Percentiles rank a stretch among this genome's conserved stretches.
These are phyloP conservation scores for Fraxinus nigra DNA, from an alignment of 305 asterid genomes.

Conservation along the genomic window DNA sequence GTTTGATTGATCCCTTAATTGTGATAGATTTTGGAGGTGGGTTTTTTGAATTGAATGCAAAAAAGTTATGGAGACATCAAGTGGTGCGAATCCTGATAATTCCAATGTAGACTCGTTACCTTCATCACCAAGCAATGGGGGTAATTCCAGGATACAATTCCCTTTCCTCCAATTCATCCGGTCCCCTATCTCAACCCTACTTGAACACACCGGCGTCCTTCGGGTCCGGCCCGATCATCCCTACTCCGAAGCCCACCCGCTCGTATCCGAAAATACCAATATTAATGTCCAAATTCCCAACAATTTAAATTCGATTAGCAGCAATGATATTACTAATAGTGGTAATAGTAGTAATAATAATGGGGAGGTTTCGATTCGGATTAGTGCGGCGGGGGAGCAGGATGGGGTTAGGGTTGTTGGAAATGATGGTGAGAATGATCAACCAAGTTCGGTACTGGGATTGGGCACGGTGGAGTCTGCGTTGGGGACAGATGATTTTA, in stretches of 20 bases:
- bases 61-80: conserved; percentile 32
- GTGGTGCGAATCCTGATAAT: conserved; percentile 22
- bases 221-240: conserved; percentile 49
- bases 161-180: conserved; percentile 60
- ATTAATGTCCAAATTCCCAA: conserved; percentile 30
- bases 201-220: conserved; percentile 67
- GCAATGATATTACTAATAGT: conserved; percentile 9
- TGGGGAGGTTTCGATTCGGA: conserved; percentile 76
- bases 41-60: neutral
- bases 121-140: conserved; percentile 31
- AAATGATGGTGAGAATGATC: conserved; percentile 23
- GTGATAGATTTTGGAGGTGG: neutral
- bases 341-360: conserved; percentile 19
- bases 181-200: conserved; percentile 62
- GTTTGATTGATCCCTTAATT: neutral
- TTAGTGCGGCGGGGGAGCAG: conserved; percentile 46
- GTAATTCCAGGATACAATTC: conserved; percentile 32
- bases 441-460: conserved; percentile 23
- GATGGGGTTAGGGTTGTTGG: conserved; percentile 31
- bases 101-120: conserved; percentile 27
- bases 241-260: conserved; percentile 42
- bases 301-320: conserved; percentile 20
- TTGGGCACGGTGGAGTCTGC: conserved; percentile 36
- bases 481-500: conserved; percentile 34
- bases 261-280: conserved; percentile 27